phyloP scores from a whole-genome alignment of 73 alveolate species.

The Paramecium biaurelia region DNA sequence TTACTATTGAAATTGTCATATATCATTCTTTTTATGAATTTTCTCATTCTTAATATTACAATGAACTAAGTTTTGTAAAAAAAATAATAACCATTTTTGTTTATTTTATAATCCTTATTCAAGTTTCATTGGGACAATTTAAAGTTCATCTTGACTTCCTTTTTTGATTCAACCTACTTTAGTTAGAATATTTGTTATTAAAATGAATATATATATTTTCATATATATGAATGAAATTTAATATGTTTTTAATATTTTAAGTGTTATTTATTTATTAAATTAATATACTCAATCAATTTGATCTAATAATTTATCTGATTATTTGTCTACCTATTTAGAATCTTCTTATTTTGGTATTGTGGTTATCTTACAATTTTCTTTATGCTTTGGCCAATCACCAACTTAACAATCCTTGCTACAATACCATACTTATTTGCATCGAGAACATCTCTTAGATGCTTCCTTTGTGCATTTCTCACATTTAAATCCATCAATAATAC shows the following conservation, averaged over 20 bases:
- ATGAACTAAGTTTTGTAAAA: too few relatives aligned
- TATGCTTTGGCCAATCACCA: conserved; percentile 95
- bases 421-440: conserved; percentile 97
- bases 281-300: conserved; percentile 6
- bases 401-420: conserved; percentile 96
- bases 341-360: background rate
- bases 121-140: too few relatives aligned
- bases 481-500: conserved; percentile 93
- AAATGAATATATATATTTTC: too few relatives aligned
- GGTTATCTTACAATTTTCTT: conserved; percentile 75
- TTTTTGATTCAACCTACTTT: too few relatives aligned
- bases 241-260: background rate
- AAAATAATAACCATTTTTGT: too few relatives aligned
- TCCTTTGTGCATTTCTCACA: conserved; percentile 93
- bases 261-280: background rate
- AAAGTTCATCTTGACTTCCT: too few relatives aligned
- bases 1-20: background rate
- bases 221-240: too few relatives aligned
- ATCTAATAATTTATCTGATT: background rate
- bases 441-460: conserved; percentile 94
- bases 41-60: too few relatives aligned
- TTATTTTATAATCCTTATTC: too few relatives aligned
- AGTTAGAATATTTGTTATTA: too few relatives aligned
- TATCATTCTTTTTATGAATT: too few relatives aligned
- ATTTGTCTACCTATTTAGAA: background rate